These are phyloP conservation scores for bread wheat (Triticum aestivum) DNA, from an alignment of 176 grass and related monocot species.

Conservation along the genomic window IWGSC_CS_RefSeq_v2.1 NC_057811.1:286225223-286225722, in stretches of 20 bases:
- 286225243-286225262: conserved; percentile 21
- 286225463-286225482: neutral
- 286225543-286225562: neutral
- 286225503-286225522: neutral
- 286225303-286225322: conserved; percentile 19
- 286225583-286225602: neutral
- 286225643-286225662: neutral
- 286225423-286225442: conserved; percentile 24
- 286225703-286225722: neutral
- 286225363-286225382: conserved; percentile 42
- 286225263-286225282: conserved; percentile 29
- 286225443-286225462: neutral
- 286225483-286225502: neutral
- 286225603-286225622: neutral
- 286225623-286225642: neutral
- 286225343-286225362: conserved; percentile 27
- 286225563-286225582: neutral
- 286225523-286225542: conserved; percentile 22
- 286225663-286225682: neutral
- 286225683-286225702: neutral
- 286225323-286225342: conserved; percentile 5
- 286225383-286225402: conserved; percentile 21
- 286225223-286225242: conserved; percentile 25
- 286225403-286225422: conserved; percentile 1
- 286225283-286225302: conserved; percentile 2